Evolutionary conservation across 192 early-diverging fungal species (phyloP), one percentile per base, ranked within the genome.

Genomic region (Mortierella hygrophila): DNA sequence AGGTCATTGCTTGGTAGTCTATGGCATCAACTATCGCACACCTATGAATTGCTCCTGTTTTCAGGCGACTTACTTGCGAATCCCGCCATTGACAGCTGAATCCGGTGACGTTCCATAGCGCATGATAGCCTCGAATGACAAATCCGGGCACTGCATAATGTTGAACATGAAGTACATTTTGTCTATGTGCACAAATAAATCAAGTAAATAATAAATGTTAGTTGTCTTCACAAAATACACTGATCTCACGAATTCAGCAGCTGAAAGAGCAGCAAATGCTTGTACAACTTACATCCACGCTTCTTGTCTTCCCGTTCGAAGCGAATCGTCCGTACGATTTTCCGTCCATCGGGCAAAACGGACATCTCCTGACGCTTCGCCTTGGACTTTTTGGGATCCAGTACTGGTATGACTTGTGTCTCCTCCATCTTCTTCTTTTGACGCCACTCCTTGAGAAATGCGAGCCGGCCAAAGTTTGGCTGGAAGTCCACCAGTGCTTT

Each of bases 401-500:
- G 76, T 32, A 89, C 87, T 6, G 85, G 85, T 54, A 90, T 85
- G 3, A 88, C 81, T 72, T 94, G 91, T 1, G 89, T 86, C n/a
- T 90, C 91, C 69, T 80, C 84, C 71, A 88, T 85, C 49, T 89
- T 82, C 65, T 93, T 93, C 88, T 92, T 93, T 65, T 91, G 88
- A 32, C 94, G 91, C 93, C 94, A 94, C 41, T 95, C 94, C 76
- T 92, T 91, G 74, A 95, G 89, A 84, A 93, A 93, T 26, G 94
- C 90, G 13, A 95, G 90, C 37, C 93, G 92, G 52, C 87, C 92
- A 88, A 95, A 95, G 83, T 92, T 94, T 23, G 91, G 94, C 82
- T 94, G 91, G 63, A 95, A 95, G 49, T 89, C 89, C 71, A 90
- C 89, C 16, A 71, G 37, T 44, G 89, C 84, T 82, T 91, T 90